These are phyloP conservation scores for Gossypium mustelinum DNA, from an alignment of 345 rosid genomes.

Conservation along the genomic window DNA sequence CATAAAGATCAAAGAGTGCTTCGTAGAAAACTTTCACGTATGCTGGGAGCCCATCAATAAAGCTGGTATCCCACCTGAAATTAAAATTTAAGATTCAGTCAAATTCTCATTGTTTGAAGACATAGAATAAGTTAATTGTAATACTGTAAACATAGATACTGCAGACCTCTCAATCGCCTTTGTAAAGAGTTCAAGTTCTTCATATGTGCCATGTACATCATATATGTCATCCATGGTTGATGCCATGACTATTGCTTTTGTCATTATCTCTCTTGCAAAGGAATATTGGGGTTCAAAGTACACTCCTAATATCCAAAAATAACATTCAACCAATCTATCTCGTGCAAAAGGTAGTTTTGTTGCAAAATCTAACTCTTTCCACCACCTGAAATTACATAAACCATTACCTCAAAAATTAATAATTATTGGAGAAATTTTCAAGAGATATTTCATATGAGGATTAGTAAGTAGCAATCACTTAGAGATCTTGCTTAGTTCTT, in stretches of 20 bases:
- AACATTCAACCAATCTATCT: conserved; percentile 29
- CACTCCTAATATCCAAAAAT: conserved; percentile 21
- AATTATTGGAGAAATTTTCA: not conserved
- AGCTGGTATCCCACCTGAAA: not conserved
- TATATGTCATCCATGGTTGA: conserved; percentile 25
- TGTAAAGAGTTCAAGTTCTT: conserved; percentile 23
- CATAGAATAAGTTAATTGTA: not conserved
- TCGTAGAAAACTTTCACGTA: not conserved
- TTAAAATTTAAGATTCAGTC: not conserved
- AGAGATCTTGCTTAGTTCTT: conserved; percentile 20
- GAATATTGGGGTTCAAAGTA: conserved; percentile 22
- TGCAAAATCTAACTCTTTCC: conserved; percentile 24
- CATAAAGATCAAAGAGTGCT: not conserved
- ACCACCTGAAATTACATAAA: conserved; percentile 27
- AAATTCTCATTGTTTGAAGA: not conserved
- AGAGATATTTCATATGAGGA: not conserved
- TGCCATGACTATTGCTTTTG: conserved; percentile 13
- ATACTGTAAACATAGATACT: not conserved
- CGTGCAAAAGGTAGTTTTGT: conserved; percentile 25
- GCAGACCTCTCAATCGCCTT: conserved; percentile 22
- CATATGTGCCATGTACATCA: conserved; percentile 20
- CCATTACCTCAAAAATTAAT: not conserved
- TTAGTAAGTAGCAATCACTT: conserved; percentile 7
- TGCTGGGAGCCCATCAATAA: not conserved
- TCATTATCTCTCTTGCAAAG: conserved; percentile 14